Evolutionary conservation across 192 early-diverging fungal species (phyloP), one percentile per base, ranked within the genome.

Genomic region (Allomyces macrogynus): DNA sequence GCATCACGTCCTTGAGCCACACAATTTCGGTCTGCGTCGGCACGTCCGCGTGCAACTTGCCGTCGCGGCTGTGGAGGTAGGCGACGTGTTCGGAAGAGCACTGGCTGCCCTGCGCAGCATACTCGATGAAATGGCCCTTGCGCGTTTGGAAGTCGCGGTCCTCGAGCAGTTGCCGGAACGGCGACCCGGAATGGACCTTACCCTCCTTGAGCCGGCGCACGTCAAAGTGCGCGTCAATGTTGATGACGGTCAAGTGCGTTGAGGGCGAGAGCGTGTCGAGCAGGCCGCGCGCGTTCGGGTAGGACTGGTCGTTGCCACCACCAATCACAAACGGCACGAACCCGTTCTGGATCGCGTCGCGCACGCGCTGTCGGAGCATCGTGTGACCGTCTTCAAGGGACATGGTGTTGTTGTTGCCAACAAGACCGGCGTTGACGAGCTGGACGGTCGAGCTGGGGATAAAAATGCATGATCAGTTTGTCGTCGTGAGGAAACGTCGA

Each of bases 161-260:
- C 54, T 69, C 63, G 10, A 69, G 68, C n/a, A 69, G 43, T 22
- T 65, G 64, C 63, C 68, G 68, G 68, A 69, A 69, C 20, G 68
- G 68, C 32, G 68, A 61, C 11, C 68, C 68, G 43, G 54, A 61
- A 43, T 69, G 68, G 4, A 61, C 68, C 5, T 27, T 23, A 16
- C 49, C 16, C 49, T 14, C 16, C 49, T 57, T 57, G 49, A 40
- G 44, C 23, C 64, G 68, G 1, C 68, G 63, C 43, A 69, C 68
- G 64, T 69, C 68, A 3, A 69, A 63, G 60, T 69, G 68, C 60
- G 68, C 68, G 64, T 69, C 68, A 62, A 69, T 69, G 61, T 69
- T 69, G 64, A 69, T 69, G 60, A 69, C 68, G 3, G 64, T 63
- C 24, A 68, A 20, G 22, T 62, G 61, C 26, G 43, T 63, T 12